These are phyloP conservation scores for Prototheca wickerhamii DNA, from an alignment of 163 green algal species.

Conservation along the genomic window DNA sequence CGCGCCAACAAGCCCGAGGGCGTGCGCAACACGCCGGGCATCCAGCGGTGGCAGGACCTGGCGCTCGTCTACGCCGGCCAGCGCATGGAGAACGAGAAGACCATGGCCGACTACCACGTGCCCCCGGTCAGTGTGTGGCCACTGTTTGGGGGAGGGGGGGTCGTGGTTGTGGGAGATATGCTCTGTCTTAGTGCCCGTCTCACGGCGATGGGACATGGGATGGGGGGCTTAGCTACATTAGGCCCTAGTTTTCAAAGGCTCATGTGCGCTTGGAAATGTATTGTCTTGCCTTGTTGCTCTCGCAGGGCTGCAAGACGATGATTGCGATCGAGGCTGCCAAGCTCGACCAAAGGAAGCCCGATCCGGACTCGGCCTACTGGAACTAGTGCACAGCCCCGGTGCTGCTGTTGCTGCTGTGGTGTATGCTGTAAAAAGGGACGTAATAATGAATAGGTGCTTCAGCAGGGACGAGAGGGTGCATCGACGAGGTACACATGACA, in stretches of 20 bases:
- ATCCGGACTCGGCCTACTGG: constrained; percentile 82
- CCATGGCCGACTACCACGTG: constrained; percentile 70
- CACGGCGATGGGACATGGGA: no score
- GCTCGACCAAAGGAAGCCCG: constrained; percentile 59
- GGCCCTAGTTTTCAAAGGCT: no score
- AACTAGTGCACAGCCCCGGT: constrained; percentile 56
- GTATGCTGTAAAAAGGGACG: neutral
- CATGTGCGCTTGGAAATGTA: neutral
- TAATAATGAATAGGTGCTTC: neutral
- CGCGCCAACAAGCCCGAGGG: constrained; percentile 67
- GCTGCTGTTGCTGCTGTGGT: neutral
- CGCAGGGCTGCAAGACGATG: constrained; percentile 73
- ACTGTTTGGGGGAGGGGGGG: no score
- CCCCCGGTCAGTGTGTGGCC: constrained; percentile 46
- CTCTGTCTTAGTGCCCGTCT: no score
- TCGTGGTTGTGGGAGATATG: constrained; percentile 5
- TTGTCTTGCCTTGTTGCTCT: neutral
- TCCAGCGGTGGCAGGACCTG: constrained; percentile 71
- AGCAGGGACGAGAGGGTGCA: no score
- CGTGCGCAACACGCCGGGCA: constrained; percentile 60
- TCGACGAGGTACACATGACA: neutral
- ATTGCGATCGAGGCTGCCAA: constrained; percentile 84
- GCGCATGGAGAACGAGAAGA: constrained; percentile 59
- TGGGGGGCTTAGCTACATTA: no score
- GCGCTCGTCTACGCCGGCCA: constrained; percentile 81